These are phyloP conservation scores for Erysimum cheiranthoides DNA, from an alignment of 345 rosid genomes.

Conservation along the genomic window DNA sequence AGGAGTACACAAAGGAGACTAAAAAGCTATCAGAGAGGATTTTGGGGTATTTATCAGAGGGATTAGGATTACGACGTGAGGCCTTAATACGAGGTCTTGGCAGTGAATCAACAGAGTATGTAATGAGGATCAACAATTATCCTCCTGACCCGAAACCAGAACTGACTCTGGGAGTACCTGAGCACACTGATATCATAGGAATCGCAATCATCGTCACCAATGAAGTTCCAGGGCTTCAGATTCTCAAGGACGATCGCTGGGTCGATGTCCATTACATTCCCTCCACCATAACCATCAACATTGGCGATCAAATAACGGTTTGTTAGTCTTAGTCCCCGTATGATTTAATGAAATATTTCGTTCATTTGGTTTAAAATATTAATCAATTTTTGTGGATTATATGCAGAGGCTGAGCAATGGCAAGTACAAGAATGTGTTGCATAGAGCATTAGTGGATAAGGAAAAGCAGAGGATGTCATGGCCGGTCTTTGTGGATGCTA, in stretches of 20 bases:
- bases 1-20: slow-evolving; percentile 61
- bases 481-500: slow-evolving; percentile 86
- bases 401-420: slow-evolving; percentile 75
- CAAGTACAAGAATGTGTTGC: slow-evolving; percentile 62
- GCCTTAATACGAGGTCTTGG: slow-evolving; percentile 59
- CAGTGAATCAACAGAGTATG: slow-evolving; percentile 54
- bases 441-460: slow-evolving; percentile 61
- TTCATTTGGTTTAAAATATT: not conserved
- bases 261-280: slow-evolving; percentile 65
- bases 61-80: slow-evolving; percentile 57
- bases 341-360: not conserved
- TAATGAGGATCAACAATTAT: slow-evolving; percentile 71
- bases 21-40: slow-evolving; percentile 58
- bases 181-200: slow-evolving; percentile 68
- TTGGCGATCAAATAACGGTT: slow-evolving; percentile 83
- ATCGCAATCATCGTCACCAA: slow-evolving; percentile 75
- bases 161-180: slow-evolving; percentile 59
- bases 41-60: slow-evolving; percentile 54
- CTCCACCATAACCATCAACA: slow-evolving; percentile 60
- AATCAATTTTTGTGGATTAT: too few species aligned
- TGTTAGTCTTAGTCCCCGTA: not conserved
- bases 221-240: slow-evolving; percentile 79
- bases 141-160: slow-evolving; percentile 80
- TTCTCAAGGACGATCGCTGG: slow-evolving; percentile 66
- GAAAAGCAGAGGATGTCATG: slow-evolving; percentile 80